These are phyloP conservation scores for Scytalidium sp. DNA, from an alignment of 2,329 filamentous ascomycete species.

Conservation along the genomic window DNA sequence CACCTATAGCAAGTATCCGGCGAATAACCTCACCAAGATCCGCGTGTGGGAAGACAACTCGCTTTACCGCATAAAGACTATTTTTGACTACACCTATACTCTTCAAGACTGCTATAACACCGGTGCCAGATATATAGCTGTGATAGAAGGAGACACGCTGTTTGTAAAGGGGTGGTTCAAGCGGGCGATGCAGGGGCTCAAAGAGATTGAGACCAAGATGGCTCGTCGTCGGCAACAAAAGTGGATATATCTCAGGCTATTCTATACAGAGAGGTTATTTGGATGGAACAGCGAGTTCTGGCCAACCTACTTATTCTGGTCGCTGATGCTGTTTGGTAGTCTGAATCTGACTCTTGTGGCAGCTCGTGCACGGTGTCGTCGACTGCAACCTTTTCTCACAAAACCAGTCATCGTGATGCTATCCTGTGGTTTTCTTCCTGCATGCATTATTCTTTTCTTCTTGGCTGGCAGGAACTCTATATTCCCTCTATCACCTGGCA, in stretches of 20 bases:
- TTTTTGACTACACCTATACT: conserved; percentile 31
- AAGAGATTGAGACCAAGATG: conserved; percentile 27
- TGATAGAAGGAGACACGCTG: conserved; percentile 36
- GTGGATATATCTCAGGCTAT: conserved; percentile 31
- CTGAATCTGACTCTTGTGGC: conserved; percentile 1
- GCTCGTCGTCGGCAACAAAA: conserved; percentile 14
- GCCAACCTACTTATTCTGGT: conserved; percentile 22
- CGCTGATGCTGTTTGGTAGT: neutral
- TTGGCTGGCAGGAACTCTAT: conserved; percentile 11
- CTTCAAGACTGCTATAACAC: conserved; percentile 25
- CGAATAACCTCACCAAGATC: conserved; percentile 1
- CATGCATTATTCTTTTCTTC: conserved; percentile 13
- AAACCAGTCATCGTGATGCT: conserved; percentile 4
- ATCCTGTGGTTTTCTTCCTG: conserved; percentile 8
- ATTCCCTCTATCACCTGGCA: conserved; percentile 11
- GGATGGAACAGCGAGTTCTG: conserved; percentile 37
- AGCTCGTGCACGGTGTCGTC: conserved; percentile 1
- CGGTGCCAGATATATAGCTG: conserved; percentile 31
- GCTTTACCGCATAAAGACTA: conserved; percentile 26
- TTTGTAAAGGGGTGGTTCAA: conserved; percentile 32
- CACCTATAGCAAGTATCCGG: conserved; percentile 21
- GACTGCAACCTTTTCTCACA: neutral
- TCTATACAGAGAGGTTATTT: conserved; percentile 36
- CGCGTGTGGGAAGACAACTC: conserved; percentile 4
- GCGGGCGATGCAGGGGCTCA: conserved; percentile 25